Evolutionary conservation across 805 yeast species (phyloP).

Genomic region (Kluyveromyces siamensis): DNA sequence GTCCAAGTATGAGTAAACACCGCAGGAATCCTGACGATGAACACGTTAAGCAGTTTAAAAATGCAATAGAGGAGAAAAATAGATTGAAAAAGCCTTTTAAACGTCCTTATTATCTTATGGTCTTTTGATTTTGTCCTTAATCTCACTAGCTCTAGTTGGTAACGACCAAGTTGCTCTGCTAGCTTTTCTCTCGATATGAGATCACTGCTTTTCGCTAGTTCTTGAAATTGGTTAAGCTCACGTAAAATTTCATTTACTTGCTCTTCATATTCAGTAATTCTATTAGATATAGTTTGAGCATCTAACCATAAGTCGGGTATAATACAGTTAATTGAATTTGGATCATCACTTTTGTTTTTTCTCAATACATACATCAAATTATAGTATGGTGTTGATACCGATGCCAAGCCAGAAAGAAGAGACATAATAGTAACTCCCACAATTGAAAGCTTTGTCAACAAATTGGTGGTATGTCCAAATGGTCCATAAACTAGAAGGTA

Average conservation of each 20-base stretch:
- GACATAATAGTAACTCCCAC: constrained; percentile 28
- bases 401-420: constrained; percentile 25
- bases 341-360: neutral
- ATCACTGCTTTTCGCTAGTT: neutral
- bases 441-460: constrained; percentile 26
- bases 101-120: constrained; percentile 8
- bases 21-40: constrained; percentile 20
- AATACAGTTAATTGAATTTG: constrained; percentile 7
- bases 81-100: constrained; percentile 16
- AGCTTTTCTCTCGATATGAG: constrained; percentile 9
- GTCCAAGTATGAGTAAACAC: constrained; percentile 11
- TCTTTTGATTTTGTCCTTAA: constrained; percentile 12
- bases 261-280: constrained; percentile 12
- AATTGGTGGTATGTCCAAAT: constrained; percentile 18
- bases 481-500: constrained; percentile 21
- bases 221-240: constrained; percentile 10
- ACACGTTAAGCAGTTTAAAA: constrained; percentile 29
- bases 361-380: constrained; percentile 13
- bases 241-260: constrained; percentile 13
- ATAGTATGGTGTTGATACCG: constrained; percentile 25
- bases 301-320: constrained; percentile 19
- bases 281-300: constrained; percentile 11
- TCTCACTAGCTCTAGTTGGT: constrained; percentile 19
- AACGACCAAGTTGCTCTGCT: constrained; percentile 20
- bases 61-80: constrained; percentile 29